Evolutionary conservation across 2,329 filamentous ascomycete genomes (phyloP), one percentile per base, ranked within the genome.

Genomic region (Colletotrichum sansevieriae): DNA sequence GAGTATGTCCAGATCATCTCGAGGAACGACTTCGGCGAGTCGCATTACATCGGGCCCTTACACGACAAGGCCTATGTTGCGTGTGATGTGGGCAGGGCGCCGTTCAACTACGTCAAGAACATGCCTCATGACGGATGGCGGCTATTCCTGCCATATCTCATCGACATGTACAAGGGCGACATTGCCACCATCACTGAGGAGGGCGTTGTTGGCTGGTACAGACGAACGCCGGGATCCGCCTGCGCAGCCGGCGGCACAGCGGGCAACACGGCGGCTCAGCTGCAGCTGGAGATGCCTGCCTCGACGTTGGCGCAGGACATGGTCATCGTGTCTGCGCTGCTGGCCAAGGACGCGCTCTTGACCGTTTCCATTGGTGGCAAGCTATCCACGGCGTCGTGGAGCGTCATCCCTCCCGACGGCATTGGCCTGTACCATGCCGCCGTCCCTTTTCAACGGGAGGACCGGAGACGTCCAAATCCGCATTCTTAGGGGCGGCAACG

Each of bases 1-100:
- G 47, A 52, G 47, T 52, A 52, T 29, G 47, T 51, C 3, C 13
- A 25, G 22, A 1, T 83, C 65, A 80, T 83, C 60, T 81, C 80
- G n/a, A 78, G 76, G 84, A 87, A 87, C 71, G 86, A 88, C 71
- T 88, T 81, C 68, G 85, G 85, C 18, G 86, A 88, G 73, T 82
- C 83, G 1, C 83, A 85, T 74, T 86, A 87, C 74, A 85, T 87
- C 65, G 82, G 82, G 8, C 83, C 85, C 0, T 74, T 87, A 12
- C 76, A 66, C 72, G 81, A 75, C 72, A 75, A 83, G 8, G 78
- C 25, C 18, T 37, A 41, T 15, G 46, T 15, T 1, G 46, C 58
- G 11, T 52, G 52, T 15, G 2, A 6, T 6, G 18, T 41, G 1
- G 46, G 58, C 7, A 43, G n/a, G 29, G 84, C 83, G 1, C 83